These are phyloP conservation scores for Lentinula lateritia DNA, from an alignment of 768 basidiomycete genomes.

Conservation along the genomic window DNA sequence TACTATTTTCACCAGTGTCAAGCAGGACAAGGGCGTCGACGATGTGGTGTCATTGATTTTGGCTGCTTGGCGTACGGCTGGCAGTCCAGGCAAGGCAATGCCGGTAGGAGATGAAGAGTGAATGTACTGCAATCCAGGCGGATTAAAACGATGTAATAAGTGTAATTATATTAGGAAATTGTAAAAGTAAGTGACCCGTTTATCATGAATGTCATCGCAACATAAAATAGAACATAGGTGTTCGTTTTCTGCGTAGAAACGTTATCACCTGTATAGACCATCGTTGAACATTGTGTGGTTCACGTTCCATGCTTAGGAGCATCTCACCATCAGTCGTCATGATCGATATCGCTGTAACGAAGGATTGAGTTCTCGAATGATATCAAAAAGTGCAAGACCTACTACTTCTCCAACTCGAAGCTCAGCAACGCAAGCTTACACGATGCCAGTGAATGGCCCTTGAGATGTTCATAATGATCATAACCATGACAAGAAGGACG, in stretches of 20 bases:
- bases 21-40: constrained; percentile 70
- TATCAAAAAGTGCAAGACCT: too few relatives aligned
- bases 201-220: neutral
- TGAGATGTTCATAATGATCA: neutral
- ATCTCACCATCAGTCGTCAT: too few relatives aligned
- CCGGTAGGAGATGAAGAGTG: constrained; percentile 32
- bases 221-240: neutral
- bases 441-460: neutral
- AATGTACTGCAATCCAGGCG: neutral
- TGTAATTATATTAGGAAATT: neutral
- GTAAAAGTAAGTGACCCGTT: neutral
- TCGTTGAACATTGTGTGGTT: too few relatives aligned
- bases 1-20: constrained; percentile 85
- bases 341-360: too few relatives aligned
- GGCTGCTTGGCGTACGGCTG: constrained; percentile 83
- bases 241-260: neutral
- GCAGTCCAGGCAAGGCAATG: constrained; percentile 60
- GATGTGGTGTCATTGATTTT: constrained; percentile 79
- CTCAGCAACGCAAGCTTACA: neutral
- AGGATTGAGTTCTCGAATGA: too few relatives aligned
- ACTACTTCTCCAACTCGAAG: too few relatives aligned
- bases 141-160: neutral
- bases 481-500: neutral
- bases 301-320: too few relatives aligned
- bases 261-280: too few relatives aligned